Percentiles rank a stretch among this genome's conserved stretches.
phyloP scores from a whole-genome alignment of 345 rosid genomes.

The Gossypium anomalum region DNA sequence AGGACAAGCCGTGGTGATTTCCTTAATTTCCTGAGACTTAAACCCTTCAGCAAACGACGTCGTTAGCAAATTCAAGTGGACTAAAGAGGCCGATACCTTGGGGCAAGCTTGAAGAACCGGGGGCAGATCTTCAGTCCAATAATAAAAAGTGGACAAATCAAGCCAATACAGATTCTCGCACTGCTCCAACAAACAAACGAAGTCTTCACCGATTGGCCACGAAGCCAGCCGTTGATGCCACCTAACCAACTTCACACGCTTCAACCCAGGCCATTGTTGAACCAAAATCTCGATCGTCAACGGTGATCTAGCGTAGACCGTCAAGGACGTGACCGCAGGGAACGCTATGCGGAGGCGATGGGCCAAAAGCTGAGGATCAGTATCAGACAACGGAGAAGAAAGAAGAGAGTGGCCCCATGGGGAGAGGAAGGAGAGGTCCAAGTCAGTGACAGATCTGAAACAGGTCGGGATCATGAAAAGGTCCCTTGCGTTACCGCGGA shows the following conservation, averaged over 20 bases:
- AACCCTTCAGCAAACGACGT: slow-evolving; percentile 68
- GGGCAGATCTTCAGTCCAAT: slow-evolving; percentile 91
- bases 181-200: slow-evolving; percentile 44
- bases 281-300: slow-evolving; percentile 44
- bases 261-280: slow-evolving; percentile 61
- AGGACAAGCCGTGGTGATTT: slow-evolving; percentile 55
- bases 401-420: slow-evolving; percentile 78
- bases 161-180: slow-evolving; percentile 41
- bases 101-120: slow-evolving; percentile 58
- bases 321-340: slow-evolving; percentile 45
- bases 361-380: slow-evolving; percentile 43
- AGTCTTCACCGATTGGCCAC: slow-evolving; percentile 48
- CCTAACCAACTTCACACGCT: slow-evolving; percentile 60
- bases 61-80: slow-evolving; percentile 59
- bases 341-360: slow-evolving; percentile 48
- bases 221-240: slow-evolving; percentile 72
- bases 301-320: slow-evolving; percentile 58
- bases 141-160: slow-evolving; percentile 72
- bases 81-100: slow-evolving; percentile 37
- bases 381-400: slow-evolving; percentile 25
- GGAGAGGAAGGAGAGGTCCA: slow-evolving; percentile 81
- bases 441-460: slow-evolving; percentile 58
- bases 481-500: slow-evolving; percentile 87
- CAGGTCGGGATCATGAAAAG: slow-evolving; percentile 50
- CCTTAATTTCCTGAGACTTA: slow-evolving; percentile 58